A percentile compares a stretch with the other conserved stretches of the same genome.
Conservation (phyloP, 805 yeast genomes). For the Debaryomyces prosopidis region DNA sequence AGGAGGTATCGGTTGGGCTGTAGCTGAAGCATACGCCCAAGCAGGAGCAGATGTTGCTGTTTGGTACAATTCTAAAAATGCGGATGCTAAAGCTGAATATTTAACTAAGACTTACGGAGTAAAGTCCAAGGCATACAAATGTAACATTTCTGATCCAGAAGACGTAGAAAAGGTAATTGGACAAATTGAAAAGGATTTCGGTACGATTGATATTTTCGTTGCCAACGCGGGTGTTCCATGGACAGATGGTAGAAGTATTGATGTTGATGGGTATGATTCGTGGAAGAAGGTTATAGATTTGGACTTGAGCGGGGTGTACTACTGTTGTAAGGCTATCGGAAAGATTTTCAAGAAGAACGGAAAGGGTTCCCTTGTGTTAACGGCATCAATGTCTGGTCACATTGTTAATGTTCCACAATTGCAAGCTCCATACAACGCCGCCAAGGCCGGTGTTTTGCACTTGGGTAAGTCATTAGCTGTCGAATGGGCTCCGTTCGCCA, state of each 20-base stretch:
- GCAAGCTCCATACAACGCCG: constrained; percentile 49
- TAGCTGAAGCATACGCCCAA: constrained; percentile 81
- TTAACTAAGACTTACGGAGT: constrained; percentile 60
- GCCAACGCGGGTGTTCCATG: constrained; percentile 91
- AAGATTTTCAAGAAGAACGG: constrained; percentile 39
- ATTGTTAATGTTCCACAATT: constrained; percentile 46
- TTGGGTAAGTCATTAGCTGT: constrained; percentile 45
- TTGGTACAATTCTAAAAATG: constrained; percentile 50
- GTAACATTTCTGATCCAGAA: constrained; percentile 51
- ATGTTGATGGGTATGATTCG: constrained; percentile 33
- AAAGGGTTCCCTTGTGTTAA: constrained; percentile 43
- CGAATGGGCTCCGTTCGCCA: constrained; percentile 49
- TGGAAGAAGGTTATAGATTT: constrained; percentile 40
- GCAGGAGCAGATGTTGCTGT: constrained; percentile 78
- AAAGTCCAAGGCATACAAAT: constrained; percentile 63
- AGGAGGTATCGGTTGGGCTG: constrained; percentile 78
- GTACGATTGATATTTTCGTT: constrained; percentile 77
- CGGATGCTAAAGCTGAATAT: constrained; percentile 60
- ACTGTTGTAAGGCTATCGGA: constrained; percentile 45
- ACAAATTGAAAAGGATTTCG: constrained; percentile 66
- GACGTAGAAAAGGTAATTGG: constrained; percentile 50
- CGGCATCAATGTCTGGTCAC: constrained; percentile 51
- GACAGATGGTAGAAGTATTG: constrained; percentile 58
- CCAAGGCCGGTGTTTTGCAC: constrained; percentile 46
- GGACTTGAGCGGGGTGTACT: constrained; percentile 43